Conservation (phyloP, 176 grass and related monocot genomes). For the Urochloa ruziziensis region DNA sequence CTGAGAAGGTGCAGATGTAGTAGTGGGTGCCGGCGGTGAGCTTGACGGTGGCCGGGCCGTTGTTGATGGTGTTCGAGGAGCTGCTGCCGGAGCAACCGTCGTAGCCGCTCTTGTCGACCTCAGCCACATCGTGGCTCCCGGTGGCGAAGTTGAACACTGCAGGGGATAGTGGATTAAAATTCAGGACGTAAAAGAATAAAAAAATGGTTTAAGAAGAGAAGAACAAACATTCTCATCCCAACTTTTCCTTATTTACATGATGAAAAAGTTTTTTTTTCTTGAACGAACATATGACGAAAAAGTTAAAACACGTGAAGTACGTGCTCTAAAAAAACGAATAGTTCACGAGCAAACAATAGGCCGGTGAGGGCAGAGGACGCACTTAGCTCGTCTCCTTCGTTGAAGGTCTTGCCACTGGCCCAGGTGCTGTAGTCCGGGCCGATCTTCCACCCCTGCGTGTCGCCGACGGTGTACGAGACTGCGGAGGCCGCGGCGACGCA, state of each 20-base stretch:
- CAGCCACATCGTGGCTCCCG: conserved; percentile 47
- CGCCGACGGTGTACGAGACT: conserved; percentile 51
- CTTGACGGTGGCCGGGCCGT: conserved; percentile 31
- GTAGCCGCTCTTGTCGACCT: conserved; percentile 53
- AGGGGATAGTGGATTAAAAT: not conserved
- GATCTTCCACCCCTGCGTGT: conserved; percentile 35
- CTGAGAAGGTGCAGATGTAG: conserved; percentile 60
- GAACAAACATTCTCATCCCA: too few relatives aligned
- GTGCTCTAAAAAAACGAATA: not conserved
- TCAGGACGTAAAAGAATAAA: too few relatives aligned
- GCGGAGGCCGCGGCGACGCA: conserved; percentile 42
- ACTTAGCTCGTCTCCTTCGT: conserved; percentile 56
- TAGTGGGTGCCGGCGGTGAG: conserved; percentile 48
- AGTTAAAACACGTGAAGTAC: too few relatives aligned
- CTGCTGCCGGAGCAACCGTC: conserved; percentile 45
- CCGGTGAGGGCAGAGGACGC: not conserved
- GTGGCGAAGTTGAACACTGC: conserved; percentile 60
- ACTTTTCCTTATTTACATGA: too few relatives aligned
- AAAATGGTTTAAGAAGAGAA: too few relatives aligned
- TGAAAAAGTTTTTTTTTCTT: too few relatives aligned
- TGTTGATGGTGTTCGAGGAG: not conserved
- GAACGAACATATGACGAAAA: too few relatives aligned
- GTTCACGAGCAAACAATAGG: not conserved
- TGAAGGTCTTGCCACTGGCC: conserved; percentile 39
- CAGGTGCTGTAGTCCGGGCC: conserved; percentile 36